Evolutionary conservation across 495 filamentous ascomycete species (phyloP), one percentile per base, ranked within the genome.

Genomic region (Parachaetomium inaequale): DNA sequence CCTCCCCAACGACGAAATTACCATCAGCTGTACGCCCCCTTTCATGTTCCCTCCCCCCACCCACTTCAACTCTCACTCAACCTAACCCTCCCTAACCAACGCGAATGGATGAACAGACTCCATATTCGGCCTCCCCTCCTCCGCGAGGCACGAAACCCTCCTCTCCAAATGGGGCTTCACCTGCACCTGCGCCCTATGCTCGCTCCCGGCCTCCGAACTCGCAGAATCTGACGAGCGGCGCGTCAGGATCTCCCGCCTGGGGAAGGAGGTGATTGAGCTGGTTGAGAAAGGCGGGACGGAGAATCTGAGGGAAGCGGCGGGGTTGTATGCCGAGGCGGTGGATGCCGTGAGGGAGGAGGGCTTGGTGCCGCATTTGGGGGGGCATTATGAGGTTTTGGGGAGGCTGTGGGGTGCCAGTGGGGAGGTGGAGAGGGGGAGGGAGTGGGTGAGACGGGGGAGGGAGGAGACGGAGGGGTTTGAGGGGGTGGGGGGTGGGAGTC

Each of bases 161-260:
- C 60, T 66, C 25, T 54, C 42, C 17, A 69, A 67, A 62, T 76
- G 74, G 74, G 74, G 74, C 12, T 76, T 76, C 60, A 65, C 62
- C 21, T 76, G 74, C 62, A 66, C 62, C 11, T 76, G 74, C 57
- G 51, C 62, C 8, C 64, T 76, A n/a, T 76, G 74, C 19, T 66
- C 66, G 12, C 67, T 73, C 0, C 50, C 67, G 1, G 23, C 60
- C 7, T 62, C 62, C 3, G 42, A 46, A 17, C 62, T 66, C 0
- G 67, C 65, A 3, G 56, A 36, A 4, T 75, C 73, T 0, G 74
- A 76, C 57, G 58, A 29, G 12, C 67, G 70, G 15, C 66, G 74
- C 15, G 36, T 40, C 7, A 63, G 54, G 23, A 66, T 76, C 31
- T 55, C 61, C 15, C 47, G 63, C 0, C 56, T 75, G 4, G 65